These are phyloP conservation scores for Pichia californica DNA, from an alignment of 805 yeast species.

Conservation along the genomic window DNA sequence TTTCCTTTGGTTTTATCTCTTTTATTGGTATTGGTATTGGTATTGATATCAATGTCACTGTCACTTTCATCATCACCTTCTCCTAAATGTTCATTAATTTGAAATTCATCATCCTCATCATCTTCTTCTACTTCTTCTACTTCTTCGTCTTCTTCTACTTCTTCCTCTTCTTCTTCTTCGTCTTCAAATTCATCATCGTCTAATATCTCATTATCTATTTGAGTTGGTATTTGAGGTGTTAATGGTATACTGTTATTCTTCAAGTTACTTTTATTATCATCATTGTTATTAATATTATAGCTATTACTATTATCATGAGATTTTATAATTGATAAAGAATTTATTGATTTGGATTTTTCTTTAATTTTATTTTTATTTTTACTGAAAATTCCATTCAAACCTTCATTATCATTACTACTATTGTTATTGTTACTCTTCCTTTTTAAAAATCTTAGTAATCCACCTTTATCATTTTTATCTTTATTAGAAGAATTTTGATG, in stretches of 20 bases:
- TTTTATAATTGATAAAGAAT: background rate
- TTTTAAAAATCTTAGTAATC: background rate
- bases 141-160: slow-evolving; percentile 21
- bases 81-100: background rate
- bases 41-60: background rate
- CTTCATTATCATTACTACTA: too few relatives aligned
- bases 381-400: too few relatives aligned
- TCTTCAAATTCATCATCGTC: slow-evolving; percentile 29
- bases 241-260: too few relatives aligned
- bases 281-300: too few relatives aligned
- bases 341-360: too few relatives aligned
- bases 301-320: background rate
- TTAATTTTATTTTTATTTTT: background rate
- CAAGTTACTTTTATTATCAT: too few relatives aligned
- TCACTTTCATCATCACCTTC: background rate
- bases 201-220: too few relatives aligned
- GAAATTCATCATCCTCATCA: slow-evolving; percentile 10
- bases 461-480: background rate
- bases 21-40: background rate
- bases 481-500: background rate
- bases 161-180: slow-evolving; percentile 24
- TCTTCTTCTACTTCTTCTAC: slow-evolving; percentile 5
- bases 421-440: background rate
- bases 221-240: too few relatives aligned
- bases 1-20: background rate